These are phyloP conservation scores for Teratosphaeria gauchensis DNA, from an alignment of 2,329 filamentous ascomycete genomes.

Conservation along the genomic window DNA sequence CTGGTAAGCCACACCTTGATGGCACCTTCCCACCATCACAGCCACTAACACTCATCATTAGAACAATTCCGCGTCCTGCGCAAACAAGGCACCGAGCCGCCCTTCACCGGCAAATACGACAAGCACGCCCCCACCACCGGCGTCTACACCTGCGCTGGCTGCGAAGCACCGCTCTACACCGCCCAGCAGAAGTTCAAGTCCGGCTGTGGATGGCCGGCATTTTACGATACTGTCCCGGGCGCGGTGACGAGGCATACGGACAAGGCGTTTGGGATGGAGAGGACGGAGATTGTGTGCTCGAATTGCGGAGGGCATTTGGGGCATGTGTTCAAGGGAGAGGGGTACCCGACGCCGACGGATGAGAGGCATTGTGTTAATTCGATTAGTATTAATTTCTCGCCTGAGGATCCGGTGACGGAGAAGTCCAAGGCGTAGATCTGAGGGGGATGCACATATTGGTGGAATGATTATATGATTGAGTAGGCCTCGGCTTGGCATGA, in stretches of 20 bases:
- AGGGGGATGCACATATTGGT: neutral
- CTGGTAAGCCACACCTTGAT: conserved; percentile 40
- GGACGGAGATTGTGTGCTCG: conserved; percentile 87
- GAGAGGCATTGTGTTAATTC: conserved; percentile 97
- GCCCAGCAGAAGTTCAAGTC: conserved; percentile 92
- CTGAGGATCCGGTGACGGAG: conserved; percentile 47
- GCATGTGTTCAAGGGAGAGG: conserved; percentile 87
- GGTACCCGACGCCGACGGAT: conserved; percentile 74
- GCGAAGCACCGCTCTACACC: conserved; percentile 80
- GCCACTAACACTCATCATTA: conserved; percentile 29
- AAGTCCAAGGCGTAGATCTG: conserved; percentile 22
- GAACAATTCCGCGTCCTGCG: conserved; percentile 94
- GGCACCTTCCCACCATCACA: neutral
- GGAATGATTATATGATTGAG: neutral
- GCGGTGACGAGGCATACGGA: conserved; percentile 80
- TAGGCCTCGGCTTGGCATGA: neutral
- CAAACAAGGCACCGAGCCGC: conserved; percentile 79
- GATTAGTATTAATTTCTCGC: conserved; percentile 73
- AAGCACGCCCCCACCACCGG: conserved; percentile 70
- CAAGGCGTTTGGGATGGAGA: conserved; percentile 64
- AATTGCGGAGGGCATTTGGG: conserved; percentile 91
- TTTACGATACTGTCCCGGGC: conserved; percentile 89
- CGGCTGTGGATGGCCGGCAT: conserved; percentile 95
- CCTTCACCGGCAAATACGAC: conserved; percentile 74
- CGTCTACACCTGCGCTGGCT: conserved; percentile 80